These are phyloP conservation scores for Stevia rebaudiana DNA, from an alignment of 140 eudicot genomes.

Conservation along the genomic window DNA sequence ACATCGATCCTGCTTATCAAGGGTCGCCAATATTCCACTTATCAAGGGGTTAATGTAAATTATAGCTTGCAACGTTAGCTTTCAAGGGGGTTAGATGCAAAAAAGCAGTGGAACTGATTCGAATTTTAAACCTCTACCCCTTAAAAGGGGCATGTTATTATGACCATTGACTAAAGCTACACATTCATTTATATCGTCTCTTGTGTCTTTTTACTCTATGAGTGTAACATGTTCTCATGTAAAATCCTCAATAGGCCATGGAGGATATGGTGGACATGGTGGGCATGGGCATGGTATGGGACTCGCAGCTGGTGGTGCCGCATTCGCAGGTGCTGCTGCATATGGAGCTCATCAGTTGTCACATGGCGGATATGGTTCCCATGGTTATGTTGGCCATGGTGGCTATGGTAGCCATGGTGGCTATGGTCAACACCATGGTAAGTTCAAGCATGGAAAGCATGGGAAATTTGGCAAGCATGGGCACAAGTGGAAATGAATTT, in stretches of 20 bases:
- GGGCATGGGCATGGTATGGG: conserved; percentile 25
- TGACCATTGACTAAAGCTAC: background rate
- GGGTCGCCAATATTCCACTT: no score
- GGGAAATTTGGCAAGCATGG: conserved; percentile 35
- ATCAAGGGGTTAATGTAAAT: no score
- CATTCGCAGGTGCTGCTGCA: conserved; percentile 25
- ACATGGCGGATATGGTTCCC: conserved; percentile 30
- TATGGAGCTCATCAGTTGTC: conserved; percentile 28
- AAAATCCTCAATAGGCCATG: conserved; percentile 21
- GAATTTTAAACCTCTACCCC: no score
- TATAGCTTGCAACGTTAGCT: no score
- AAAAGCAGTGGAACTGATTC: no score
- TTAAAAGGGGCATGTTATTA: no score
- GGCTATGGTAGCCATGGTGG: conserved; percentile 37
- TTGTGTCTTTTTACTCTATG: background rate
- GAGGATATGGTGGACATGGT: conserved; percentile 9
- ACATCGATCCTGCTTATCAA: no score
- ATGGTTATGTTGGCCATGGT: conserved; percentile 24
- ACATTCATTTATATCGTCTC: background rate
- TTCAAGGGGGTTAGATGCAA: no score
- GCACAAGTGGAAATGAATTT: conserved; percentile 28
- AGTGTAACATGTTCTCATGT: background rate
- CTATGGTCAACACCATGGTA: conserved; percentile 35
- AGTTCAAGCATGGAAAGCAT: conserved; percentile 40
- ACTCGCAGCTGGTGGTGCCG: conserved; percentile 33